Percentiles rank a stretch among this genome's conserved stretches.
Conservation (phyloP, 2,329 filamentous ascomycete species). For the Trichoderma pleuroti region DNA sequence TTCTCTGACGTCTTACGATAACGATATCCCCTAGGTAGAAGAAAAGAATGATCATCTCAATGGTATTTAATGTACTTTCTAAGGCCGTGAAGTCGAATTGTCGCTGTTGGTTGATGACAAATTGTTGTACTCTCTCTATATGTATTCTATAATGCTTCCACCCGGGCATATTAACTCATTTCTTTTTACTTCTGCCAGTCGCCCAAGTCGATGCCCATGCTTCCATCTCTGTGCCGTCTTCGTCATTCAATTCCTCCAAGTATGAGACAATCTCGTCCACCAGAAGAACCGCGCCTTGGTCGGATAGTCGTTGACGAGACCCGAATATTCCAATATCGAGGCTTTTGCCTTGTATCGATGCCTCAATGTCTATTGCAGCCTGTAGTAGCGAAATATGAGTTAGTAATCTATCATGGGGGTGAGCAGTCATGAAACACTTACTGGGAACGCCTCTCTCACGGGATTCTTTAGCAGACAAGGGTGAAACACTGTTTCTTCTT, state of each 20-base stretch:
- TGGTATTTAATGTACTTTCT: background rate
- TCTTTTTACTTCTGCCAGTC: background rate
- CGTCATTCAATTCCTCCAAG: slow-evolving; percentile 19
- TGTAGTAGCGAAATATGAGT: slow-evolving; percentile 20
- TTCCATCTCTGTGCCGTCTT: background rate
- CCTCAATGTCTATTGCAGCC: slow-evolving; percentile 42
- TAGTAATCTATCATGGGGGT: background rate
- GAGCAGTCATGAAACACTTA: slow-evolving; percentile 22
- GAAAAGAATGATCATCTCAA: background rate
- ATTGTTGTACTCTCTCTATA: background rate
- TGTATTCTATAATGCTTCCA: background rate
- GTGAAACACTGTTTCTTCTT: slow-evolving; percentile 1
- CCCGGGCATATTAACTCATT: background rate
- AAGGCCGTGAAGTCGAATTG: background rate
- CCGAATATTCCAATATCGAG: slow-evolving; percentile 44
- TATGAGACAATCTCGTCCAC: slow-evolving; percentile 26
- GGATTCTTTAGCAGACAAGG: slow-evolving; percentile 25
- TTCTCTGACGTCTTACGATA: background rate
- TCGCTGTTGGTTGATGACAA: background rate
- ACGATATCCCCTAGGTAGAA: background rate
- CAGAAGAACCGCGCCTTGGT: slow-evolving; percentile 27
- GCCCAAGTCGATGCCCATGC: background rate
- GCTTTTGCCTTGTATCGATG: slow-evolving; percentile 29
- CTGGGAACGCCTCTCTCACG: slow-evolving; percentile 28
- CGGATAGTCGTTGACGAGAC: slow-evolving; percentile 28